Percentiles rank a stretch among this genome's conserved stretches.
These are phyloP conservation scores for Emydomyces testavorans DNA, from an alignment of 2,329 filamentous ascomycete genomes.

Conservation along the genomic window DNA sequence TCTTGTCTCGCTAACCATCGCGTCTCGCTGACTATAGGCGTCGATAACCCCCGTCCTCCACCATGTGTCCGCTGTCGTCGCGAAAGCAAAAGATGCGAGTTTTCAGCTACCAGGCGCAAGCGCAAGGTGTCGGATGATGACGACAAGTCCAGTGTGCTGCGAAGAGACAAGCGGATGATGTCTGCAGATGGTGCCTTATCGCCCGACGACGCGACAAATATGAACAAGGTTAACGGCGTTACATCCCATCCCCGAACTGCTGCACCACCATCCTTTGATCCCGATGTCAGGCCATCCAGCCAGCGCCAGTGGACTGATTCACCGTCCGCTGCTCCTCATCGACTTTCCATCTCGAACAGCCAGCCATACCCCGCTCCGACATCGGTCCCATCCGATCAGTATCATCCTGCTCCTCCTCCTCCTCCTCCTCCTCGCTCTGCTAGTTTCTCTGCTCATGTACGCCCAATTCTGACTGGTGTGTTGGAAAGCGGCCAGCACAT, in stretches of 20 bases:
- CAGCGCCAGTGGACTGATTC: conserved; percentile 15
- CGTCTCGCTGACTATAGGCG: conserved; percentile 32
- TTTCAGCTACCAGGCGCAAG: conserved; percentile 88
- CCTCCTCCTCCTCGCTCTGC: conserved; percentile 5
- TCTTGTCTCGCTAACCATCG: neutral
- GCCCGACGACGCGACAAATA: conserved; percentile 13
- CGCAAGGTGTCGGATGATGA: conserved; percentile 55
- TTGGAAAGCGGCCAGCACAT: conserved; percentile 46
- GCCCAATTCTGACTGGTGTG: conserved; percentile 10
- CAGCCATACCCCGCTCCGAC: conserved; percentile 13
- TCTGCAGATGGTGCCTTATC: conserved; percentile 28
- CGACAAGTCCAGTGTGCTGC: conserved; percentile 32
- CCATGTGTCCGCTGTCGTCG: conserved; percentile 88
- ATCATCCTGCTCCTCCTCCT: conserved; percentile 2
- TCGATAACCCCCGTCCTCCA: conserved; percentile 88
- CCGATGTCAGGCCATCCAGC: conserved; percentile 9
- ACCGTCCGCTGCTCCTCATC: conserved; percentile 4
- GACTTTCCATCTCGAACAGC: conserved; percentile 11
- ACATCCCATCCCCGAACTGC: conserved; percentile 12
- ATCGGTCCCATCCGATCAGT: conserved; percentile 11
- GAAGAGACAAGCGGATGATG: conserved; percentile 44
- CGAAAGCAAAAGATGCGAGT: conserved; percentile 94
- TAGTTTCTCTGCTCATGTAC: conserved; percentile 12
- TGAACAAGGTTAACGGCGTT: conserved; percentile 13
- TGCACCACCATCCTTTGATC: conserved; percentile 10